Evolutionary conservation across 2,329 filamentous ascomycete genomes (phyloP), one percentile per base, ranked within the genome.

Genomic region (Alternaria sp.): DNA sequence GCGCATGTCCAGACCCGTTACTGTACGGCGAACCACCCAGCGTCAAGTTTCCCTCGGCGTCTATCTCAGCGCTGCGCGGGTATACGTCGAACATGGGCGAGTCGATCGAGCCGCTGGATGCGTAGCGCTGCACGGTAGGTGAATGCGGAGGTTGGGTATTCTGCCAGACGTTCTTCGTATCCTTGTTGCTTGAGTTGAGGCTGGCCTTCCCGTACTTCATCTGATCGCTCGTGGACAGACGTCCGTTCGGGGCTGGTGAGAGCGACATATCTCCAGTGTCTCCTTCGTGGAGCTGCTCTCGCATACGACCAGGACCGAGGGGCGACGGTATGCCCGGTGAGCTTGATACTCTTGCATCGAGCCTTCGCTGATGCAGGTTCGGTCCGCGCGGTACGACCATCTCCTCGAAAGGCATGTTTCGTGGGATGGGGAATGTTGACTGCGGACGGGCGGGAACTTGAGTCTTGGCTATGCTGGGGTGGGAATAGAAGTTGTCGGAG

Each of bases 291-390:
- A 41, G 37, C 11, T 57, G 45, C 15, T 56, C 11, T 15, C 25
- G 26, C 45, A n/a, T 44, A n/a, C 18, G 51, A 6, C 53, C 23
- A 18, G 15, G 18, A 20, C 46, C 37, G 2, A 60, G 53, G 0
- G 56, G 60, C 3, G 56, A 63, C 2, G 60, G 33, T 8, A 57
- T 53, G 28, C 26, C 12, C 10, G 60, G 60, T 8, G 60, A 21
- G 28, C 50, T 30, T 9, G 46, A 57, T 0, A 56, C n/a, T n/a
- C 47, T 45, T 14, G 46, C 59, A 11, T 55, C 46, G 6, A 10
- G 33, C 7, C 41, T 53, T 7, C 54, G 58, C 1, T 56, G 50
- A 30, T 64, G 45, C 15, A 44, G 26, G 0, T 45, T 18, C 10
- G 26, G 12, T n/a, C 11, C 12, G 15, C 12, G 15, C 21, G 54